Evolutionary conservation across 2,329 filamentous ascomycete genomes (phyloP).

Genomic region (Cephalotrichum gorgonifer): DNA sequence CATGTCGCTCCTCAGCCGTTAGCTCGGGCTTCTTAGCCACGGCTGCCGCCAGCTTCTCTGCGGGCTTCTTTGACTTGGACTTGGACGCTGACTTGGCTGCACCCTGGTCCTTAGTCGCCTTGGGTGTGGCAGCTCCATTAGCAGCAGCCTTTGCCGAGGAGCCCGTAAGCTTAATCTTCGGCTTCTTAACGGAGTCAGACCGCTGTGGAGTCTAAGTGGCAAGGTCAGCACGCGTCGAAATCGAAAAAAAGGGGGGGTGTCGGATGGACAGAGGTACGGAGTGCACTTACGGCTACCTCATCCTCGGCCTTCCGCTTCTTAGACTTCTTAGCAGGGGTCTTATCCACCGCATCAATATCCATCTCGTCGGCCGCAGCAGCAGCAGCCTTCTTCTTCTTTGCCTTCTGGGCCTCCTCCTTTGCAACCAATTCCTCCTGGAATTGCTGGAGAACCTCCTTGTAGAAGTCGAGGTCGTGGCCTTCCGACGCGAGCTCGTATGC

Average conservation of each 20-base stretch:
- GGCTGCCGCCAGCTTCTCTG: conserved; percentile 44
- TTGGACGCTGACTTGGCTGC: conserved; percentile 40
- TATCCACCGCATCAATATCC: conserved; percentile 5
- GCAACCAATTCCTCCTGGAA: conserved; percentile 56
- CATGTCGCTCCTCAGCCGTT: conserved; percentile 44
- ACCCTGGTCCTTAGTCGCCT: conserved; percentile 46
- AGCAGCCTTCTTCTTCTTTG: conserved; percentile 33
- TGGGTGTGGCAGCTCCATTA: conserved; percentile 50
- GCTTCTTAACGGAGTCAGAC: conserved; percentile 55
- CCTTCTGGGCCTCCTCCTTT: conserved; percentile 40
- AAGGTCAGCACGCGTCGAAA: background rate
- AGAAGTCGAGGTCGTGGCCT: conserved; percentile 66
- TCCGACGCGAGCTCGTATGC: conserved; percentile 77
- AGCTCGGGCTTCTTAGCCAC: conserved; percentile 45
- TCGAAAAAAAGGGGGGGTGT: background rate
- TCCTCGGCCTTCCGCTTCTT: conserved; percentile 85
- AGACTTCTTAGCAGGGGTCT: conserved; percentile 25
- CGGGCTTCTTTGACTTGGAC: conserved; percentile 42
- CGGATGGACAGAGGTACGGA: background rate
- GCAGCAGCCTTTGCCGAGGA: conserved; percentile 55
- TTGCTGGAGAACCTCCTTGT: conserved; percentile 68
- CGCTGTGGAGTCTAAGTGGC: conserved; percentile 43
- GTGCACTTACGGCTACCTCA: conserved; percentile 39
- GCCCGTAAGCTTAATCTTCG: conserved; percentile 54
- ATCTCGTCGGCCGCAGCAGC: conserved; percentile 17